Evolutionary conservation across 1,284 basidiomycete genomes (phyloP).

Genomic region (Vanrija sp.): DNA sequence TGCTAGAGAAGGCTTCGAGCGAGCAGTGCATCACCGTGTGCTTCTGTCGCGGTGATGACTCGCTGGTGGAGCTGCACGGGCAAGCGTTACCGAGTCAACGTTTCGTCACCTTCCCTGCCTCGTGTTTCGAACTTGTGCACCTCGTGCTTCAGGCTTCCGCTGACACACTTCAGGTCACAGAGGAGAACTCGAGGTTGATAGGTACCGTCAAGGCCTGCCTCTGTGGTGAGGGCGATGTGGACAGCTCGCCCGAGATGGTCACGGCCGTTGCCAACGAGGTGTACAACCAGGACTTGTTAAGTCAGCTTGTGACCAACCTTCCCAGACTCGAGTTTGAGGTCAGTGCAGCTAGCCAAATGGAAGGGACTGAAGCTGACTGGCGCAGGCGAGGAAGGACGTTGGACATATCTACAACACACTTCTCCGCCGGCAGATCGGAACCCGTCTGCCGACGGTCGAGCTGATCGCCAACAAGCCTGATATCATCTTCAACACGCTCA

Average conservation of each 20-base stretch:
- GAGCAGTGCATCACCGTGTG: neutral
- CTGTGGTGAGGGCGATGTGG: constrained; percentile 34
- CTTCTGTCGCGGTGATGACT: neutral
- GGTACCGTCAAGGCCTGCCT: constrained; percentile 30
- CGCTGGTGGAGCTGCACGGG: neutral
- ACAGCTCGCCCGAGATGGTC: constrained; percentile 67
- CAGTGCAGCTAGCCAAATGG: constrained; percentile 40
- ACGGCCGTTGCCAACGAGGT: constrained; percentile 94
- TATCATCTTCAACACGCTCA: constrained; percentile 80
- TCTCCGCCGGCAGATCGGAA: constrained; percentile 89
- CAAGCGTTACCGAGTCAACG: neutral
- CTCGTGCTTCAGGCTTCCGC: neutral
- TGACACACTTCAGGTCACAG: constrained; percentile 7
- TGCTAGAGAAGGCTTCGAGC: neutral
- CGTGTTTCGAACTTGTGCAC: neutral
- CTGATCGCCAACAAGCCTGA: constrained; percentile 80
- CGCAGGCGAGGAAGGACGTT: constrained; percentile 73
- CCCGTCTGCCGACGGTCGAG: constrained; percentile 90
- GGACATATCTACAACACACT: constrained; percentile 96
- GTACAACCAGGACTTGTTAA: constrained; percentile 83
- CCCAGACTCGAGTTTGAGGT: constrained; percentile 91
- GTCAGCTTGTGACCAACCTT: constrained; percentile 75
- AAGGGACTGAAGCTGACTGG: neutral
- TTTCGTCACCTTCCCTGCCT: neutral
- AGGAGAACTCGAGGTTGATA: constrained; percentile 37